These are phyloP conservation scores for Solanum pennellii DNA, from an alignment of 257 asterid species.

Conservation along the genomic window DNA sequence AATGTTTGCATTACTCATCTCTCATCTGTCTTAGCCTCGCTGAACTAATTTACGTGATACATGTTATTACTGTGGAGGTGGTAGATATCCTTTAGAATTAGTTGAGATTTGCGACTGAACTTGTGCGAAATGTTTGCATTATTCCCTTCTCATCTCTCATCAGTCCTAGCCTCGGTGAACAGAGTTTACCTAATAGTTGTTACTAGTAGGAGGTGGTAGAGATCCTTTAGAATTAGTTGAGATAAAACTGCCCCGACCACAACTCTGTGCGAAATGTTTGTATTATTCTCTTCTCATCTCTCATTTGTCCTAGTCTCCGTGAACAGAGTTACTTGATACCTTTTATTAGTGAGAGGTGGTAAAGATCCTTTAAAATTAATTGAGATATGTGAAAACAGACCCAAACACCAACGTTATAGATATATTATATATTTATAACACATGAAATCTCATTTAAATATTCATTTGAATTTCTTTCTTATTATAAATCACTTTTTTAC, in stretches of 20 bases:
- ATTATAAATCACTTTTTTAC: no score
- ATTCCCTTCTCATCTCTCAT: background rate
- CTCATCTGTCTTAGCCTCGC: no score
- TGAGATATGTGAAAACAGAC: background rate
- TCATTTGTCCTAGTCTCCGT: background rate
- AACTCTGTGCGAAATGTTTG: no score
- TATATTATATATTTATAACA: no score
- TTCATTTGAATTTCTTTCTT: no score
- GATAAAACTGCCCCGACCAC: accelerated
- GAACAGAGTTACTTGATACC: accelerated
- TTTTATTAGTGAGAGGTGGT: accelerated
- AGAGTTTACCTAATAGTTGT: accelerated
- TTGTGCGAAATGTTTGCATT: background rate
- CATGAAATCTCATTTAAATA: background rate
- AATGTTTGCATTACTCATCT: background rate
- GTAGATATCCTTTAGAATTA: no score
- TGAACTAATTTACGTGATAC: no score
- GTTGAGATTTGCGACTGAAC: no score
- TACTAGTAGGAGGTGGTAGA: background rate
- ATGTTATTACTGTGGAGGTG: no score
- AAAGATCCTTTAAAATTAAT: no score
- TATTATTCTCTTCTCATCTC: background rate
- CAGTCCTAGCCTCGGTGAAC: accelerated
- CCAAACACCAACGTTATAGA: no score
- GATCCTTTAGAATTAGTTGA: background rate